Conservation (phyloP, 2,329 filamentous ascomycete species). For the Paraphoma chrysanthemicola region DNA sequence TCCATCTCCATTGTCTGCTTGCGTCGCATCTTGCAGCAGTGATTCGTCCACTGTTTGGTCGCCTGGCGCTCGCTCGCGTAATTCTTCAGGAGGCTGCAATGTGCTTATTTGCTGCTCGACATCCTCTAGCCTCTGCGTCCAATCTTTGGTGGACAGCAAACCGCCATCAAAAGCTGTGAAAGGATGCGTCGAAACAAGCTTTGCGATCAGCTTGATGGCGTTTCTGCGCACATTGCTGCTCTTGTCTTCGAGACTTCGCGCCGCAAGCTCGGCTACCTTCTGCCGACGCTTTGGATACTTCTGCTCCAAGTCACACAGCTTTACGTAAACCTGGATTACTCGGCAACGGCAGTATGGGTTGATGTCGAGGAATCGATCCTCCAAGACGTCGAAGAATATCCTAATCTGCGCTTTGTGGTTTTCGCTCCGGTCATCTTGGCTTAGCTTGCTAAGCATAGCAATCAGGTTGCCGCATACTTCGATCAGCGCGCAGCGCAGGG, state of each 20-base stretch:
- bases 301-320: conserved; percentile 84
- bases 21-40: conserved; percentile 87
- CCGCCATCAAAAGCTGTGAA: conserved; percentile 72
- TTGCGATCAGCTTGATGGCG: conserved; percentile 88
- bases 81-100: conserved; percentile 78
- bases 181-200: conserved; percentile 90
- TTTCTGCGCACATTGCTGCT: conserved; percentile 97
- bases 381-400: conserved; percentile 94
- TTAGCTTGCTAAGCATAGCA: conserved; percentile 85
- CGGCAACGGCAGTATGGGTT: conserved; percentile 96
- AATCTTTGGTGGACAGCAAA: conserved; percentile 83
- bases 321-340: conserved; percentile 90
- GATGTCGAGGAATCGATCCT: conserved; percentile 93
- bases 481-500: conserved; percentile 88
- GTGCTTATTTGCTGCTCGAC: conserved; percentile 83
- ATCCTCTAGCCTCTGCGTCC: conserved; percentile 80
- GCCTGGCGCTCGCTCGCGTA: conserved; percentile 69
- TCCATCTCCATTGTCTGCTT: conserved; percentile 62
- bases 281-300: conserved; percentile 95
- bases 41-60: conserved; percentile 77
- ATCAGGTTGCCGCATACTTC: conserved; percentile 98
- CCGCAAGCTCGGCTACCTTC: conserved; percentile 83
- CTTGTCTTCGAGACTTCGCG: conserved; percentile 92
- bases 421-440: conserved; percentile 78
- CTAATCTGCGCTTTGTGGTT: conserved; percentile 95